These are phyloP conservation scores for Penicillium sp. DNA, from an alignment of 2,329 filamentous ascomycete species.

Conservation along the genomic window DNA sequence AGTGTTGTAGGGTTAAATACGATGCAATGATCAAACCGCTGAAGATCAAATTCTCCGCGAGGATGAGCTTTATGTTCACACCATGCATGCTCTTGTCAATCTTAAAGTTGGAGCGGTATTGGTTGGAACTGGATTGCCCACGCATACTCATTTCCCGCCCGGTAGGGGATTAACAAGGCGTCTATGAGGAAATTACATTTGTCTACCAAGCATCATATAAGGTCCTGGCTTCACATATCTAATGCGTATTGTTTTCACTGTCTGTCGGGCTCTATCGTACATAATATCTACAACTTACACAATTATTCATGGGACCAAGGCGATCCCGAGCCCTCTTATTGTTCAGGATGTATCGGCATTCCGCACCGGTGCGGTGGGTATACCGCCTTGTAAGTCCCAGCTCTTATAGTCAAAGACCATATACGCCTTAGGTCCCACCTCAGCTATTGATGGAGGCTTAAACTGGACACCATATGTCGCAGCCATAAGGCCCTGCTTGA, in stretches of 20 bases:
- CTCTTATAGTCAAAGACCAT: slow-evolving; percentile 22
- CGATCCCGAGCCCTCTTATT: too few relatives aligned
- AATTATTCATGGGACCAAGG: not conserved
- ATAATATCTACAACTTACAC: not conserved
- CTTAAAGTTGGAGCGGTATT: not conserved
- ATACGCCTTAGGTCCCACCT: slow-evolving; percentile 11
- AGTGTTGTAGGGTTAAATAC: not conserved
- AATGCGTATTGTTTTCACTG: not conserved
- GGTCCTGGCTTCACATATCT: not conserved
- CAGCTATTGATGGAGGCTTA: not conserved
- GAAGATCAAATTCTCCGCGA: not conserved
- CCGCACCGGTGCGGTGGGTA: slow-evolving; percentile 32
- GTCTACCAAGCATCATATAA: not conserved
- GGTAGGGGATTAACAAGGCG: too few relatives aligned
- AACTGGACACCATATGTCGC: slow-evolving; percentile 46
- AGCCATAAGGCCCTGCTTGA: slow-evolving; percentile 62
- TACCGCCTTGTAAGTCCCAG: slow-evolving; percentile 38
- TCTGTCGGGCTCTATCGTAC: not conserved
- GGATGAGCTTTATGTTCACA: not conserved
- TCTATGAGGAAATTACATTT: too few relatives aligned
- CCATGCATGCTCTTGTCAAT: not conserved
- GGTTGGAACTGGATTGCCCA: not conserved
- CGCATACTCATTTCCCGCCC: not conserved
- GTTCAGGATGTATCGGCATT: slow-evolving; percentile 15
- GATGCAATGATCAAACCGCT: not conserved